These are phyloP conservation scores for Hypericum perforatum DNA, from an alignment of 345 rosid genomes.

Conservation along the genomic window DNA sequence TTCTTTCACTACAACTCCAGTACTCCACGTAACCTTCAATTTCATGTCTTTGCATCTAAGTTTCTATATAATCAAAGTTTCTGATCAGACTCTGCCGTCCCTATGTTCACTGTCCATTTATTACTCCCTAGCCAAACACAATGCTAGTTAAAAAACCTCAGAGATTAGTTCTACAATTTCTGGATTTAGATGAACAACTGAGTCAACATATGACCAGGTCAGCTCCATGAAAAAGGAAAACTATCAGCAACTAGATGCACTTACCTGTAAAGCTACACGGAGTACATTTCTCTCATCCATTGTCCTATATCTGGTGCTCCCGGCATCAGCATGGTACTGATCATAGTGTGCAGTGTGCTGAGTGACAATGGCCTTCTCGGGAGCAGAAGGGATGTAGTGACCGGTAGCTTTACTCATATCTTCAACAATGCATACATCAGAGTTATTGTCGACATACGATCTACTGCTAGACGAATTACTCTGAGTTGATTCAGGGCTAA, in stretches of 20 bases:
- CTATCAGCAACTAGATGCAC: conserved; percentile 1
- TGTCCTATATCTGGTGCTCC: conserved; percentile 30
- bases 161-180: too few species aligned
- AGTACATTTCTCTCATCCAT: conserved; percentile 45
- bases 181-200: too few species aligned
- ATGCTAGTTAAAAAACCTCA: too few species aligned
- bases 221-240: too few species aligned
- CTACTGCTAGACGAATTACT: conserved; percentile 25
- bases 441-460: conserved; percentile 41
- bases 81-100: too few species aligned
- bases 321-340: conserved; percentile 25
- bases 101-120: too few species aligned
- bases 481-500: conserved; percentile 18
- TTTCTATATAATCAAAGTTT: too few species aligned
- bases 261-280: conserved; percentile 78
- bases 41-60: too few species aligned
- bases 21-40: too few species aligned
- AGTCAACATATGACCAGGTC: too few species aligned
- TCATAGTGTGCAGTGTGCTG: conserved; percentile 21
- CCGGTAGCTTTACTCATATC: conserved; percentile 50
- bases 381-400: conserved; percentile 19
- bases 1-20: too few species aligned
- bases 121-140: too few species aligned
- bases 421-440: conserved; percentile 72
- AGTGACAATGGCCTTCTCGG: conserved; percentile 17